A percentile compares a stretch with the other conserved stretches of the same genome.
phyloP scores from a whole-genome alignment of 2,329 filamentous ascomycete species.

The Curvularia lunata region DNA sequence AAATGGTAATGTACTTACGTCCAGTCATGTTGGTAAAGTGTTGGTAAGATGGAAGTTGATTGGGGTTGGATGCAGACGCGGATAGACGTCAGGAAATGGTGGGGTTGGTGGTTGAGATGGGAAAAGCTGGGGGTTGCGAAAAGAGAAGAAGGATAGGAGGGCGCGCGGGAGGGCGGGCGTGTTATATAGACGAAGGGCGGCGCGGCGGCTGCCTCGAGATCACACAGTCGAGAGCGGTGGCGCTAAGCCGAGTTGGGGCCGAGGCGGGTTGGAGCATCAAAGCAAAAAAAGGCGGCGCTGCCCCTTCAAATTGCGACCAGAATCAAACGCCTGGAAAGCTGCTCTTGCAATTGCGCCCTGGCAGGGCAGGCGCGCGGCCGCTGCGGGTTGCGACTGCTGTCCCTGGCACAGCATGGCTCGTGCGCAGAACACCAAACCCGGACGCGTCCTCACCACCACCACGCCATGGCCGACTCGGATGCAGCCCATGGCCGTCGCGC shows the following conservation, averaged over 20 bases:
- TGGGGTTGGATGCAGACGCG: constrained; percentile 13
- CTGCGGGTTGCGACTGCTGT: constrained; percentile 4
- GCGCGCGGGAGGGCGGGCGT: constrained; percentile 19
- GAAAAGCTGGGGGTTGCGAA: constrained; percentile 21
- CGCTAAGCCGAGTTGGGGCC: constrained; percentile 34
- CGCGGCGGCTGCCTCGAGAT: constrained; percentile 36
- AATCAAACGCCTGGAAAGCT: constrained; percentile 31
- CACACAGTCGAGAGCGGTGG: constrained; percentile 24
- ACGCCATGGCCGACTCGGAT: neutral
- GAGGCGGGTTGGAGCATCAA: constrained; percentile 23
- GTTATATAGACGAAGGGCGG: constrained; percentile 31
- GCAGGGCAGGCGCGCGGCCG: constrained; percentile 8
- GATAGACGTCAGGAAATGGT: neutral
- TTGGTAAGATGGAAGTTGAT: constrained; percentile 35
- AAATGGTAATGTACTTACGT: constrained; percentile 47
- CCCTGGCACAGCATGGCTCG: constrained; percentile 5
- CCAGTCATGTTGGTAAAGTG: constrained; percentile 51
- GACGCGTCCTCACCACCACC: constrained; percentile 18
- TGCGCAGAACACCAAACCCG: constrained; percentile 16
- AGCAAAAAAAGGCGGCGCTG: constrained; percentile 19
- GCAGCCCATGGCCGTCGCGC: neutral
- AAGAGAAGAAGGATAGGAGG: constrained; percentile 22
- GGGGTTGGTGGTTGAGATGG: constrained; percentile 15
- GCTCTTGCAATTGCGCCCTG: constrained; percentile 20
- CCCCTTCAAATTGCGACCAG: constrained; percentile 21